phyloP scores from a whole-genome alignment of 805 yeast genomes.

The Saccharomycopsis microspora region DNA sequence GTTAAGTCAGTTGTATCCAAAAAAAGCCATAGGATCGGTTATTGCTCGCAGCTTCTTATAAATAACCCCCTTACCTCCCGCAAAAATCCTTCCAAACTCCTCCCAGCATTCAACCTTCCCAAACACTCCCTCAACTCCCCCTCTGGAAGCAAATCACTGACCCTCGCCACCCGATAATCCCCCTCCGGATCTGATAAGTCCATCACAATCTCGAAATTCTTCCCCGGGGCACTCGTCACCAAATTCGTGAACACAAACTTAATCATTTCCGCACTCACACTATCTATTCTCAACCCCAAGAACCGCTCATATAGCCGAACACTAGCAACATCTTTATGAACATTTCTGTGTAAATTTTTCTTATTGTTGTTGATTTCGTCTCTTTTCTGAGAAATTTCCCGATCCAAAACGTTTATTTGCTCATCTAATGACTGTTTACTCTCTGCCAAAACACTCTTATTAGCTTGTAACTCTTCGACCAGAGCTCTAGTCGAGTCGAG shows the following conservation, averaged over 20 bases:
- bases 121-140: not conserved
- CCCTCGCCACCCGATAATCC: conserved; percentile 4
- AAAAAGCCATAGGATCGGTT: too few relatives aligned
- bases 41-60: not conserved
- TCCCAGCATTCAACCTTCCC: conserved; percentile 4
- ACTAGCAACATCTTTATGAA: conserved; percentile 8
- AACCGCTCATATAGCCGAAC: conserved; percentile 13
- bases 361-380: conserved; percentile 4
- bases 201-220: conserved; percentile 4
- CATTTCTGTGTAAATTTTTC: conserved; percentile 5
- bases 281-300: conserved; percentile 14
- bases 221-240: conserved; percentile 5
- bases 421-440: not conserved
- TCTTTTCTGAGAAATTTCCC: conserved; percentile 5
- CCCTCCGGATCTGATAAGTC: conserved; percentile 12
- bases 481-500: conserved; percentile 7
- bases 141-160: conserved; percentile 6
- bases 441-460: conserved; percentile 1
- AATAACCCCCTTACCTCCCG: conserved; percentile 8
- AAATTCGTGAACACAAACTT: conserved; percentile 12
- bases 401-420: conserved; percentile 6
- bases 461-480: conserved; percentile 11
- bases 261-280: conserved; percentile 12
- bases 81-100: conserved; percentile 10
- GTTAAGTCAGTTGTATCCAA: too few relatives aligned